phyloP scores from a whole-genome alignment of 2,329 filamentous ascomycete species.

The Alternaria conjuncta region DNA sequence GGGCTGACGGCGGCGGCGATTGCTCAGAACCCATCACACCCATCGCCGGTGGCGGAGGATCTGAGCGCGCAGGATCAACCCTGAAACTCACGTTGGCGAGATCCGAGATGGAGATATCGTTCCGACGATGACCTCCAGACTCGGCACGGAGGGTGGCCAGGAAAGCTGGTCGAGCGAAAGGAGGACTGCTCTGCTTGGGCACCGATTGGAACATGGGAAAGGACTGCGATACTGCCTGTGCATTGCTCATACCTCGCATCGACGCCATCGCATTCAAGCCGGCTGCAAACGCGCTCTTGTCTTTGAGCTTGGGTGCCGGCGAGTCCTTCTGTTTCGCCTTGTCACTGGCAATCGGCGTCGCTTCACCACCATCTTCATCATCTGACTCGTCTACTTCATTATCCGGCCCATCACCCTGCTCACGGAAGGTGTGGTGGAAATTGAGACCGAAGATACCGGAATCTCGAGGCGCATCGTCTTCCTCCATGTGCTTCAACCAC shows the following conservation, averaged over 20 bases:
- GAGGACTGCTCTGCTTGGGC: neutral
- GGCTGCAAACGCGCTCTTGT: neutral
- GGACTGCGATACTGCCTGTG: neutral
- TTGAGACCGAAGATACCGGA: conserved; percentile 9
- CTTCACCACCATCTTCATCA: neutral
- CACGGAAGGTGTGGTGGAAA: conserved; percentile 6
- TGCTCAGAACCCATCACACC: neutral
- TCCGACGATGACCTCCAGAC: neutral
- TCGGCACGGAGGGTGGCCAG: neutral
- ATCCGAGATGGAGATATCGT: neutral
- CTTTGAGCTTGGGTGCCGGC: too few relatives aligned
- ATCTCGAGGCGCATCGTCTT: neutral
- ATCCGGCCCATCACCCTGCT: neutral
- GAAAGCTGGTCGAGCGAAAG: neutral
- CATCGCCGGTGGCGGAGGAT: neutral
- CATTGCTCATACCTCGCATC: neutral
- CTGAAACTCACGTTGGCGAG: neutral
- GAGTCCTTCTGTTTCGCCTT: neutral
- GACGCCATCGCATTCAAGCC: neutral
- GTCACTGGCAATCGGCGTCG: neutral
- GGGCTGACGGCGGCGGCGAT: neutral
- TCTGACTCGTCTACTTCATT: neutral
- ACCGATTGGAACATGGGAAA: neutral
- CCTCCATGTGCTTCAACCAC: conserved; percentile 1
- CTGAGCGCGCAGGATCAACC: neutral